These are phyloP conservation scores for Purpureocillium lavendulum DNA, from an alignment of 2,329 filamentous ascomycete species.

Conservation along the genomic window DNA sequence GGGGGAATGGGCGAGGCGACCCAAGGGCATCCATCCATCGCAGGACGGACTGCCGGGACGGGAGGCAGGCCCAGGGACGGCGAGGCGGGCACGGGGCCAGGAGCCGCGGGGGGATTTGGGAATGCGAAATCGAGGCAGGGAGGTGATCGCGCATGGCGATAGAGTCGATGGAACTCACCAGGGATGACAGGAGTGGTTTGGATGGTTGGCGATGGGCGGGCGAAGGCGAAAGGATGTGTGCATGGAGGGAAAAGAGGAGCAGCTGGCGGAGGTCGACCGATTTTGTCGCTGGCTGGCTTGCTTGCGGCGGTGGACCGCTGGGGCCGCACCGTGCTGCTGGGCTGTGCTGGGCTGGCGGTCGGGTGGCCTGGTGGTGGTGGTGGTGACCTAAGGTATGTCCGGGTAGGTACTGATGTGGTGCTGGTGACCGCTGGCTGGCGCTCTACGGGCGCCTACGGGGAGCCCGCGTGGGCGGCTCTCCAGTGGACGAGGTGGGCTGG, in stretches of 20 bases:
- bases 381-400: too few species aligned
- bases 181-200: conserved; percentile 22
- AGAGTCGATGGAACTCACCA: conserved; percentile 28
- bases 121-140: conserved; percentile 16
- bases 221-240: conserved; percentile 28
- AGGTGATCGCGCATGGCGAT: conserved; percentile 26
- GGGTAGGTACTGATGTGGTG: too few species aligned
- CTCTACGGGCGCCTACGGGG: too few species aligned
- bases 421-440: too few species aligned
- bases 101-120: conserved; percentile 11
- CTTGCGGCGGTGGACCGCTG: background rate
- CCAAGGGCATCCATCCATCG: too few species aligned
- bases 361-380: too few species aligned
- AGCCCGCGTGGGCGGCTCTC: too few species aligned
- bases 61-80: background rate
- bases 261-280: conserved; percentile 28
- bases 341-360: too few species aligned
- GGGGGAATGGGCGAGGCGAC: background rate
- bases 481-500: too few species aligned
- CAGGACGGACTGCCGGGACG: too few species aligned
- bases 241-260: conserved; percentile 34
- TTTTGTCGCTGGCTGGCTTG: conserved; percentile 26
- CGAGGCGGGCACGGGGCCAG: conserved; percentile 7
- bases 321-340: conserved; percentile 1
- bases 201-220: conserved; percentile 23